These are phyloP conservation scores for Rhytidhysteron rufulum DNA, from an alignment of 2,329 filamentous ascomycete species.

Conservation along the genomic window DNA sequence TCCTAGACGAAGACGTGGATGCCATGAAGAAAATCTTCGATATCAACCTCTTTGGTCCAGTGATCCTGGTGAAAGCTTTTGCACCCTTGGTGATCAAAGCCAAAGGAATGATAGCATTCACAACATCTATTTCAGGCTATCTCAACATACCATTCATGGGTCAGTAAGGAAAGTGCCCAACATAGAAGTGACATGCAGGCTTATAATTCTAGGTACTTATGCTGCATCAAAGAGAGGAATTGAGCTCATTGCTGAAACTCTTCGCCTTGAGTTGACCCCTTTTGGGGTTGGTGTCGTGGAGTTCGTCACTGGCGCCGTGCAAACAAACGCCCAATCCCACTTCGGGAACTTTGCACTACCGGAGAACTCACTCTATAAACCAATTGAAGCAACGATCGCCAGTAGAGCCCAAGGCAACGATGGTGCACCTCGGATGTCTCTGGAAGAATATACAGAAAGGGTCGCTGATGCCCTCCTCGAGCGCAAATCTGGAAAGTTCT, in stretches of 20 bases:
- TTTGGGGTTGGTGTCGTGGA: too few species aligned
- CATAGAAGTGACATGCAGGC: slow-evolving; percentile 1
- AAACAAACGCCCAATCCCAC: slow-evolving; percentile 6
- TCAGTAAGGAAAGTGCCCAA: neutral
- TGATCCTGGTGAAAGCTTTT: slow-evolving; percentile 36
- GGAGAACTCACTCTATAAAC: slow-evolving; percentile 9
- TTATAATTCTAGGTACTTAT: slow-evolving; percentile 14
- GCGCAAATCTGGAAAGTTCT: too few species aligned
- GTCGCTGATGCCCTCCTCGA: too few species aligned
- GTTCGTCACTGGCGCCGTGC: slow-evolving; percentile 13
- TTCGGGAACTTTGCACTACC: slow-evolving; percentile 3
- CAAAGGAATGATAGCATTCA: slow-evolving; percentile 1
- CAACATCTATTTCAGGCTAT: neutral
- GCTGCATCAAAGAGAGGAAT: slow-evolving; percentile 21
- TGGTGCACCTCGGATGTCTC: too few species aligned
- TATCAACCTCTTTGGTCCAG: slow-evolving; percentile 38
- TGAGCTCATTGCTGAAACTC: slow-evolving; percentile 13
- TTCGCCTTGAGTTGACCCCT: slow-evolving; percentile 20
- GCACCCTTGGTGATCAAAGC: slow-evolving; percentile 21
- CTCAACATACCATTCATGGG: neutral
- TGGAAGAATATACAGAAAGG: too few species aligned
- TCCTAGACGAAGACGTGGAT: slow-evolving; percentile 12
- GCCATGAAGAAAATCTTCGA: slow-evolving; percentile 12
- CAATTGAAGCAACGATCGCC: slow-evolving; percentile 6
- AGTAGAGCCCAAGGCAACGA: slow-evolving; percentile 7